Evolutionary conservation across 768 basidiomycete genomes (phyloP).

Genomic region (Russula emetica): DNA sequence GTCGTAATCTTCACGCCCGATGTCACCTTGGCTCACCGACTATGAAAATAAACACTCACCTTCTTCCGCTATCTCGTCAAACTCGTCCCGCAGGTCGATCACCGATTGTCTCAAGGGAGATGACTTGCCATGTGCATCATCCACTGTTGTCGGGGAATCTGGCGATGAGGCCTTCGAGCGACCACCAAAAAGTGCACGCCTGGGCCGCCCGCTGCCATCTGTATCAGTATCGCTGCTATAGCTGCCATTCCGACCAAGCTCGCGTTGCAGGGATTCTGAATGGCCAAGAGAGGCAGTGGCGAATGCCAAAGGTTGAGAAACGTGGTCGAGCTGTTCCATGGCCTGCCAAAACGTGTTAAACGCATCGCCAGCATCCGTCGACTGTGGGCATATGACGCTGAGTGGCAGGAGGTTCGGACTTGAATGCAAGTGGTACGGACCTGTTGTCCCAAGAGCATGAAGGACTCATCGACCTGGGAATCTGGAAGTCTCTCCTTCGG

Average conservation of each 20-base stretch:
- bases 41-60: slow-evolving; percentile 39
- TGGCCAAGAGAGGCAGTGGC: slow-evolving; percentile 69
- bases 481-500: slow-evolving; percentile 46
- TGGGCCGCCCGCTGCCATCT: slow-evolving; percentile 54
- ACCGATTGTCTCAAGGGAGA: slow-evolving; percentile 23
- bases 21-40: slow-evolving; percentile 1
- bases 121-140: slow-evolving; percentile 28
- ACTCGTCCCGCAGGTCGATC: slow-evolving; percentile 40
- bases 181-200: slow-evolving; percentile 41
- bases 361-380: slow-evolving; percentile 68
- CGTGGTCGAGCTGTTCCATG: slow-evolving; percentile 80
- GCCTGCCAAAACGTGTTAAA: slow-evolving; percentile 89
- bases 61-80: slow-evolving; percentile 63
- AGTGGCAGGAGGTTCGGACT: slow-evolving; percentile 1
- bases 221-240: slow-evolving; percentile 63
- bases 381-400: slow-evolving; percentile 19
- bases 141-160: slow-evolving; percentile 27
- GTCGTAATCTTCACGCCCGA: slow-evolving; percentile 40
- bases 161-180: slow-evolving; percentile 33
- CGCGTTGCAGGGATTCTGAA: slow-evolving; percentile 35
- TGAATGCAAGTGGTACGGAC: slow-evolving; percentile 40
- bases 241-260: slow-evolving; percentile 45
- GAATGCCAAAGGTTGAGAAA: slow-evolving; percentile 81
- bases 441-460: slow-evolving; percentile 80
- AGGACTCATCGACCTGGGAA: slow-evolving; percentile 73